Evolutionary conservation across 495 filamentous ascomycete species (phyloP).

Genomic region (Podospora pseudoanserina): DNA sequence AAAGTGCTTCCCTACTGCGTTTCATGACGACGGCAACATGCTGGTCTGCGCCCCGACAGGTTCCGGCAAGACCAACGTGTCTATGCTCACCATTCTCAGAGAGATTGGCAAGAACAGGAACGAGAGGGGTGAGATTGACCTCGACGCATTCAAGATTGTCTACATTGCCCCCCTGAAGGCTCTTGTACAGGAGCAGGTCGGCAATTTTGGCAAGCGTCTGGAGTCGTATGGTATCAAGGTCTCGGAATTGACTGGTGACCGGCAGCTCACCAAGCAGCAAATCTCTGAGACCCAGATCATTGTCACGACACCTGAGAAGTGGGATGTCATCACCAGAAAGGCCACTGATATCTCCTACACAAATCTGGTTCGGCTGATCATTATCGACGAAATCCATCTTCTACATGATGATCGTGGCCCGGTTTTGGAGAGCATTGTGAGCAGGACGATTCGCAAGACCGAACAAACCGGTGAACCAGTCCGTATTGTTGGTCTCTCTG

Average conservation of each 20-base stretch:
- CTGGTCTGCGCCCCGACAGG: conserved; percentile 96
- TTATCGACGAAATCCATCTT: conserved; percentile 98
- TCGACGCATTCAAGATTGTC: conserved; percentile 96
- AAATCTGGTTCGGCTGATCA: conserved; percentile 87
- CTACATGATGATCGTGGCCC: conserved; percentile 97
- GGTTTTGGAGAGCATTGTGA: conserved; percentile 95
- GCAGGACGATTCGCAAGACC: conserved; percentile 83
- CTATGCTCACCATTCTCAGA: conserved; percentile 92
- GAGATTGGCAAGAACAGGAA: conserved; percentile 96
- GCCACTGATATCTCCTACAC: conserved; percentile 96
- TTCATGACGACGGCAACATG: conserved; percentile 94
- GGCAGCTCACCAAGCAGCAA: conserved; percentile 97
- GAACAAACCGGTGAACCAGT: conserved; percentile 93
- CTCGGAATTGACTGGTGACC: conserved; percentile 91
- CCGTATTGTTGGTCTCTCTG: conserved; percentile 86
- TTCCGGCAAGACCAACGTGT: conserved; percentile 98
- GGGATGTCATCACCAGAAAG: conserved; percentile 98
- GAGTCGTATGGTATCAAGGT: conserved; percentile 90
- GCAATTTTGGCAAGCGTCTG: conserved; percentile 89
- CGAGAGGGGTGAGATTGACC: conserved; percentile 80
- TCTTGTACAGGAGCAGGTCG: conserved; percentile 93
- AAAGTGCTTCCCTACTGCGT: conserved; percentile 84
- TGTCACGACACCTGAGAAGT: conserved; percentile 98
- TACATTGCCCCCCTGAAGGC: conserved; percentile 95
- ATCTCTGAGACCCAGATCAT: conserved; percentile 98